These are phyloP conservation scores for Coemansia sp. DNA, from an alignment of 192 early-diverging fungal species.

Conservation along the genomic window DNA sequence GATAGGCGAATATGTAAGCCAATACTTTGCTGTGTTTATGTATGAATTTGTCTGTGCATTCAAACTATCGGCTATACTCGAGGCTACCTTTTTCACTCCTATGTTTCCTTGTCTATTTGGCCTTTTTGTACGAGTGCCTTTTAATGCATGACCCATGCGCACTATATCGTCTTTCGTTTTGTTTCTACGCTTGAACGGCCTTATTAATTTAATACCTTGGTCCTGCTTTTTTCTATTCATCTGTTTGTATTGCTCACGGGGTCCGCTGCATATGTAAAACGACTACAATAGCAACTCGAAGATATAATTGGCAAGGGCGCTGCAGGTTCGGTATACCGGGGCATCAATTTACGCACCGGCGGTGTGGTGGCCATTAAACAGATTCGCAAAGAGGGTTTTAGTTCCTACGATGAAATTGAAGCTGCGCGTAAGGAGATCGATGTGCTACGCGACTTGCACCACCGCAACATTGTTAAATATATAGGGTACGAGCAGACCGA, in stretches of 20 bases:
- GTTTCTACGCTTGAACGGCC: too few species aligned
- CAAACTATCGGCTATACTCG: background rate
- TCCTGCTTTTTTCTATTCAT: too few species aligned
- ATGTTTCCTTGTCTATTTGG: too few species aligned
- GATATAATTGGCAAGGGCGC: slow-evolving; percentile 73
- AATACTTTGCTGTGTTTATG: background rate
- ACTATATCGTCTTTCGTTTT: too few species aligned
- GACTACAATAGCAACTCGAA: slow-evolving; percentile 65
- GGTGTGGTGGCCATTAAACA: slow-evolving; percentile 72
- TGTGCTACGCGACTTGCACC: slow-evolving; percentile 72
- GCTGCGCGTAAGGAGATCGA: slow-evolving; percentile 75
- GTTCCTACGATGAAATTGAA: slow-evolving; percentile 60
- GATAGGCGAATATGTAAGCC: slow-evolving; percentile 51
- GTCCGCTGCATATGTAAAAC: too few species aligned
- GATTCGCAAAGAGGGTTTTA: slow-evolving; percentile 55
- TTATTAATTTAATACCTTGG: too few species aligned
- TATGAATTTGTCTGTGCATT: background rate
- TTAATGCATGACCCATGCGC: too few species aligned
- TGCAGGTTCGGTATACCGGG: slow-evolving; percentile 68
- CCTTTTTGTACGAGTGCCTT: too few species aligned
- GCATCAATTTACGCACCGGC: slow-evolving; percentile 61
- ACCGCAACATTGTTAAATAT: slow-evolving; percentile 66
- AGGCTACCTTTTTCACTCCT: too few species aligned
- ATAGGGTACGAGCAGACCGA: slow-evolving; percentile 73
- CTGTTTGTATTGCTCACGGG: too few species aligned